A percentile compares a stretch with the other conserved stretches of the same genome.
Evolutionary conservation across 2,329 filamentous ascomycete species (phyloP).

Genomic region (Penicillium sp.): DNA sequence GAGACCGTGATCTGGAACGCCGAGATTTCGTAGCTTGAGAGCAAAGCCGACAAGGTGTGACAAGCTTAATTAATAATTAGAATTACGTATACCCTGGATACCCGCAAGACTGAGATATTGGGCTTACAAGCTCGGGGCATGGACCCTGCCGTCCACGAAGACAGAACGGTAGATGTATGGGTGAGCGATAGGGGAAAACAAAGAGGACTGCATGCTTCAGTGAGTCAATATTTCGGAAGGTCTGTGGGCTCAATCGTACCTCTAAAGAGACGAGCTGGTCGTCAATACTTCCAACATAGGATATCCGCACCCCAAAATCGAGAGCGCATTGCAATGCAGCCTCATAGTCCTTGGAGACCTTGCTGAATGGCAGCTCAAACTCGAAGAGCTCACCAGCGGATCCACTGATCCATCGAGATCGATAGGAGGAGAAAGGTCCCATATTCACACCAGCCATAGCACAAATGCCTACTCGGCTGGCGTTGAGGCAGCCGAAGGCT

Average conservation of each 20-base stretch:
- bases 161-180: slow-evolving; percentile 95
- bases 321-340: slow-evolving; percentile 74
- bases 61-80: slow-evolving; percentile 55
- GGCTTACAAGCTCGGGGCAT: slow-evolving; percentile 82
- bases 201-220: slow-evolving; percentile 64
- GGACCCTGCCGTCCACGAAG: slow-evolving; percentile 90
- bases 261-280: slow-evolving; percentile 95
- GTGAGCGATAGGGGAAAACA: slow-evolving; percentile 83
- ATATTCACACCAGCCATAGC: slow-evolving; percentile 90
- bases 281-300: slow-evolving; percentile 92
- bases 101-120: background rate
- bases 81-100: background rate
- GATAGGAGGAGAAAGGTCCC: slow-evolving; percentile 90
- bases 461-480: slow-evolving; percentile 80
- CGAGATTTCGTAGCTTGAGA: slow-evolving; percentile 90
- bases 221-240: background rate
- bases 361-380: slow-evolving; percentile 80
- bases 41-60: slow-evolving; percentile 91
- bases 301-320: slow-evolving; percentile 77
- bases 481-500: slow-evolving; percentile 80
- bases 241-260: slow-evolving; percentile 50
- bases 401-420: slow-evolving; percentile 84
- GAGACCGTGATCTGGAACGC: slow-evolving; percentile 88
- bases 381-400: slow-evolving; percentile 95
- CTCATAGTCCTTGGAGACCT: slow-evolving; percentile 81